Evolutionary conservation across 2,329 filamentous ascomycete genomes (phyloP).

Genomic region (Hymenoscyphus albidus): DNA sequence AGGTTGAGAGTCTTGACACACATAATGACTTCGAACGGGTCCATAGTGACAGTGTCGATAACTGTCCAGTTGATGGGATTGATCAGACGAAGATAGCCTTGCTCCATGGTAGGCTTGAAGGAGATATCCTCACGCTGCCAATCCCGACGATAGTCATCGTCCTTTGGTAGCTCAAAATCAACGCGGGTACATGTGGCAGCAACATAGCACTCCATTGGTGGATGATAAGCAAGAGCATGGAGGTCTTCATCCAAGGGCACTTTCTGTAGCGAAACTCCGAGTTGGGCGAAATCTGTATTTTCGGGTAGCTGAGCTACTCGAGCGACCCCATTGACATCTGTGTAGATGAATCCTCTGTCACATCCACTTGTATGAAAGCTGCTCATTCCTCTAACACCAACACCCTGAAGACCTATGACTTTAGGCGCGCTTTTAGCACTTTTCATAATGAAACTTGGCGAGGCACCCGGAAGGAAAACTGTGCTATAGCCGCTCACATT

Average conservation of each 20-base stretch:
- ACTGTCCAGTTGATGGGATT: slow-evolving; percentile 73
- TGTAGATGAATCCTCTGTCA: slow-evolving; percentile 77
- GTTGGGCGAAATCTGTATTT: slow-evolving; percentile 65
- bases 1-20: slow-evolving; percentile 80
- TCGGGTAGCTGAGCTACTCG: slow-evolving; percentile 69
- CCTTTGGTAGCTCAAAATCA: slow-evolving; percentile 78
- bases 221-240: slow-evolving; percentile 71
- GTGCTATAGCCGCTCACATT: slow-evolving; percentile 75
- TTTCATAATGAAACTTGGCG: slow-evolving; percentile 78
- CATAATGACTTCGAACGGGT: slow-evolving; percentile 71
- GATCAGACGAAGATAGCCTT: slow-evolving; percentile 72
- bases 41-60: slow-evolving; percentile 72
- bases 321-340: slow-evolving; percentile 68
- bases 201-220: slow-evolving; percentile 70
- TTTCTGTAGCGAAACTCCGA: slow-evolving; percentile 72
- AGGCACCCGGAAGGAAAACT: slow-evolving; percentile 76
- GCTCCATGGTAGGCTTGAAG: slow-evolving; percentile 65
- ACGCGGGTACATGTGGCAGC: slow-evolving; percentile 65
- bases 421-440: slow-evolving; percentile 73
- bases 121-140: slow-evolving; percentile 67
- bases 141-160: slow-evolving; percentile 75
- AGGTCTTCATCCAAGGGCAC: slow-evolving; percentile 67
- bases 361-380: slow-evolving; percentile 74
- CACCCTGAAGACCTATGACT: slow-evolving; percentile 68
- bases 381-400: slow-evolving; percentile 66